A percentile compares a stretch with the other conserved stretches of the same genome.
phyloP scores from a whole-genome alignment of 768 basidiomycete genomes.

The Lactarius pseudohatsudake region DNA sequence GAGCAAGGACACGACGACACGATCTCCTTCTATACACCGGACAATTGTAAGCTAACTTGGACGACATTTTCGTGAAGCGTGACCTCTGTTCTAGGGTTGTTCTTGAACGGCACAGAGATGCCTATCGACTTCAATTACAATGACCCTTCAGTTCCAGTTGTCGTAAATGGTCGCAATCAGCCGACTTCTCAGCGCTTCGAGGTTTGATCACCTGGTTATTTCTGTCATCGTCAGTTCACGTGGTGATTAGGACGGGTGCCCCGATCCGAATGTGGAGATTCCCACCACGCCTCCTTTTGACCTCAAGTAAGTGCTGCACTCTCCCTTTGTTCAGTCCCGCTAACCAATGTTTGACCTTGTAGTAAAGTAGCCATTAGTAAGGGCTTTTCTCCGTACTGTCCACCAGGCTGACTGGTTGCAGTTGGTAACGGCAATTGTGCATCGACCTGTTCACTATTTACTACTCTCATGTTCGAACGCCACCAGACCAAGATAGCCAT shows the following conservation, averaged over 20 bases:
- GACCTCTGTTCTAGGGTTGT: slow-evolving; percentile 31
- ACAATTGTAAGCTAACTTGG: slow-evolving; percentile 47
- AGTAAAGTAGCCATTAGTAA: slow-evolving; percentile 26
- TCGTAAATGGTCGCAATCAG: slow-evolving; percentile 35
- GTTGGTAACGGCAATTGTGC: slow-evolving; percentile 40
- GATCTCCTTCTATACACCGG: slow-evolving; percentile 47
- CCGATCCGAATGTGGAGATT: slow-evolving; percentile 28
- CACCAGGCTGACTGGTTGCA: neutral
- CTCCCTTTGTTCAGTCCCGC: neutral
- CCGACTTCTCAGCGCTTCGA: slow-evolving; percentile 38
- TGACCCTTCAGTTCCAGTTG: slow-evolving; percentile 32
- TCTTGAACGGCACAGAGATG: slow-evolving; percentile 36
- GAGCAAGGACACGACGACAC: slow-evolving; percentile 40
- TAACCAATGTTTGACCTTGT: neutral
- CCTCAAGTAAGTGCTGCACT: slow-evolving; percentile 13
- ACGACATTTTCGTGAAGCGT: neutral
- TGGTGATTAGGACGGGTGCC: slow-evolving; percentile 37
- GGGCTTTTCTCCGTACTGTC: neutral
- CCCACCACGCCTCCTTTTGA: slow-evolving; percentile 23
- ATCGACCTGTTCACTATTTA: slow-evolving; percentile 58
- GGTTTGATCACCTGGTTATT: slow-evolving; percentile 29
- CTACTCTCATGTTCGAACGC: slow-evolving; percentile 52
- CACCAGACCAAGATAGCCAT: slow-evolving; percentile 49
- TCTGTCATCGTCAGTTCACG: neutral
- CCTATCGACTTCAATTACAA: slow-evolving; percentile 35